Evolutionary conservation across 2,329 filamentous ascomycete genomes (phyloP).

Genomic region (Hymenoscyphus infarciens): DNA sequence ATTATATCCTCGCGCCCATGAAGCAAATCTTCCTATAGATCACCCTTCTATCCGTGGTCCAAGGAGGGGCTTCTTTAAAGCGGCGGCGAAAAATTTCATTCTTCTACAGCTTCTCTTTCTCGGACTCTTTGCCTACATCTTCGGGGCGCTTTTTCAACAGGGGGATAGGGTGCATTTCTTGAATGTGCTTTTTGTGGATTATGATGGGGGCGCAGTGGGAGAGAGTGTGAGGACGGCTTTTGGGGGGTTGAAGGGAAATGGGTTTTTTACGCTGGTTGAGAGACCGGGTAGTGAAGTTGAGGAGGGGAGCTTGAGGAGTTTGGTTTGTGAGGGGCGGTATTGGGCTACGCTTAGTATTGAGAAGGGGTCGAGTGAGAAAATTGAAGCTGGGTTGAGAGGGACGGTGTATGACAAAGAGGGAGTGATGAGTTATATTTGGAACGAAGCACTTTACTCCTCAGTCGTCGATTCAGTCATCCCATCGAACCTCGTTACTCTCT

Average conservation of each 20-base stretch:
- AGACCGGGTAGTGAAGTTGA: constrained; percentile 24
- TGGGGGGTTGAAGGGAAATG: constrained; percentile 30
- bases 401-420: constrained; percentile 35
- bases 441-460: constrained; percentile 38
- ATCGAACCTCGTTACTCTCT: constrained; percentile 32
- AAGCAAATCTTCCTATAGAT: neutral
- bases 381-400: constrained; percentile 33
- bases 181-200: constrained; percentile 58
- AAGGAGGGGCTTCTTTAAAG: constrained; percentile 20
- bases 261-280: constrained; percentile 37
- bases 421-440: constrained; percentile 38
- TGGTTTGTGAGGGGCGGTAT: constrained; percentile 38
- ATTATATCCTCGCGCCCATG: constrained; percentile 7
- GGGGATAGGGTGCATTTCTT: constrained; percentile 39
- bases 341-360: constrained; percentile 40
- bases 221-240: constrained; percentile 36
- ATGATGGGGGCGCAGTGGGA: constrained; percentile 50
- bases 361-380: constrained; percentile 34
- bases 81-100: constrained; percentile 22
- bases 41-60: neutral
- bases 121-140: constrained; percentile 34
- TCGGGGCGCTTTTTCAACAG: constrained; percentile 34
- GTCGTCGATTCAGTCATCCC: constrained; percentile 32
- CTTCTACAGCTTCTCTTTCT: constrained; percentile 28
- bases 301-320: constrained; percentile 30